These are phyloP conservation scores for Hericium rajendrae DNA, from an alignment of 768 basidiomycete species.

Conservation along the genomic window DNA sequence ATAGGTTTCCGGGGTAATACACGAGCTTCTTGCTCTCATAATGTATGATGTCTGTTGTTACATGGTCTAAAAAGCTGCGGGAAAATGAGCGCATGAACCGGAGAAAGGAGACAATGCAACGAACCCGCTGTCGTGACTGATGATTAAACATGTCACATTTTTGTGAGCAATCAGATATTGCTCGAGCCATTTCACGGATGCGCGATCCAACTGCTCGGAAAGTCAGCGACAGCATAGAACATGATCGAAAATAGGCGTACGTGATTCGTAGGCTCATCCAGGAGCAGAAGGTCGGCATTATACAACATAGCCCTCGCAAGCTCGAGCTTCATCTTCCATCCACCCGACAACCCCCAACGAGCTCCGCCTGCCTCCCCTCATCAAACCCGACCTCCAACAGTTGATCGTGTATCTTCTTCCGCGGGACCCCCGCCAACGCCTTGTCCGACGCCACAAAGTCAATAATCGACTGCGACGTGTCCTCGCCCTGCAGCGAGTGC, in stretches of 20 bases:
- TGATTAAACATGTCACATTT: constrained; percentile 82
- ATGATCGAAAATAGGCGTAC: constrained; percentile 34
- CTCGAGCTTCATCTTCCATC: constrained; percentile 99
- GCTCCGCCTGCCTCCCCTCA: constrained; percentile 71
- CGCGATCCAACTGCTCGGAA: constrained; percentile 53
- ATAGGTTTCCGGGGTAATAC: constrained; percentile 90
- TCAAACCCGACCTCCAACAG: constrained; percentile 88
- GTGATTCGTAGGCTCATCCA: constrained; percentile 94
- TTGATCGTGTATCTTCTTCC: constrained; percentile 67
- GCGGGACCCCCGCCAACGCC: constrained; percentile 49
- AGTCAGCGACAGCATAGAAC: constrained; percentile 7
- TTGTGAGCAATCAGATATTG: constrained; percentile 74
- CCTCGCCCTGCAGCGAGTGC: constrained; percentile 92
- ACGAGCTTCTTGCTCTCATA: constrained; percentile 95
- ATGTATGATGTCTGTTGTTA: constrained; percentile 95
- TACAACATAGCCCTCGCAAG: constrained; percentile 94
- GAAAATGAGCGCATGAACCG: constrained; percentile 1
- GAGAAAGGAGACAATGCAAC: constrained; percentile 17
- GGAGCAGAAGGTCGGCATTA: constrained; percentile 76
- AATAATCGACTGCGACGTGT: constrained; percentile 68
- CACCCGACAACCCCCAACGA: constrained; percentile 90
- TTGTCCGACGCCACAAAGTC: constrained; percentile 88
- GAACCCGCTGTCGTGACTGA: constrained; percentile 94
- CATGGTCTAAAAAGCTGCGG: constrained; percentile 80
- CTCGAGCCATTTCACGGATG: constrained; percentile 89